A percentile compares a stretch with the other conserved stretches of the same genome.
Conservation (phyloP, 495 filamentous ascomycete genomes). For the Bryoglossum gracile region DNA sequence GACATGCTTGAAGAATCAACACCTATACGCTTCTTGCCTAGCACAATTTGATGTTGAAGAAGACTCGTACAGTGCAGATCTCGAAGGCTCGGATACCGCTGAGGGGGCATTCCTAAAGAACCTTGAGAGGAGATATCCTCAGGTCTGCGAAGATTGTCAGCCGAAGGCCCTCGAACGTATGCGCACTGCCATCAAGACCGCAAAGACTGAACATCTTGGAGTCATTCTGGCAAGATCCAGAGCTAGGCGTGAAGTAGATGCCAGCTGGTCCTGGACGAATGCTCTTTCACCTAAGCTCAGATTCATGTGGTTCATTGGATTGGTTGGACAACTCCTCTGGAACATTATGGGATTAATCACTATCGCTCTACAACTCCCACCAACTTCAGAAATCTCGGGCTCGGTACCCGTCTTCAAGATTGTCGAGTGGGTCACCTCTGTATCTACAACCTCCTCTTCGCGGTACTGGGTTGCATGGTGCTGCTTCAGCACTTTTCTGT, state of each 20-base stretch:
- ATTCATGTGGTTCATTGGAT: conserved; percentile 40
- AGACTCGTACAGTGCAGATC: conserved; percentile 50
- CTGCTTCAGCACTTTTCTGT: conserved; percentile 58
- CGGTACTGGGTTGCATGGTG: conserved; percentile 39
- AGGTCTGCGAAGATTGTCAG: conserved; percentile 72
- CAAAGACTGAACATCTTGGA: conserved; percentile 68
- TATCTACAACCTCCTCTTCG: conserved; percentile 1
- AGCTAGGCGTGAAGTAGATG: conserved; percentile 30
- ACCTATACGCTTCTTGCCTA: conserved; percentile 57
- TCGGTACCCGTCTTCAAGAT: not conserved
- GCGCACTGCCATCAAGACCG: conserved; percentile 61
- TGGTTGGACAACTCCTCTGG: conserved; percentile 47
- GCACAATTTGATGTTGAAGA: conserved; percentile 51
- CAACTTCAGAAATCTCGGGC: not conserved
- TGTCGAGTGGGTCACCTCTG: not conserved
- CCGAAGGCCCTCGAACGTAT: conserved; percentile 58
- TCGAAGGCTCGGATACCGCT: conserved; percentile 42
- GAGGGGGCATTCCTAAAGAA: conserved; percentile 54
- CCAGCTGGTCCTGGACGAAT: too few relatives aligned
- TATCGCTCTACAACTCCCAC: not conserved
- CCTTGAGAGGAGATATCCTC: conserved; percentile 73
- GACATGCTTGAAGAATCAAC: conserved; percentile 76
- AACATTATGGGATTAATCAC: conserved; percentile 33
- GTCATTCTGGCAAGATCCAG: conserved; percentile 63
- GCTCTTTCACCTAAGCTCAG: not conserved